Evolutionary conservation across 2,329 filamentous ascomycete genomes (phyloP), one percentile per base, ranked within the genome.

Genomic region (Ceratocystis cacaofunesta): DNA sequence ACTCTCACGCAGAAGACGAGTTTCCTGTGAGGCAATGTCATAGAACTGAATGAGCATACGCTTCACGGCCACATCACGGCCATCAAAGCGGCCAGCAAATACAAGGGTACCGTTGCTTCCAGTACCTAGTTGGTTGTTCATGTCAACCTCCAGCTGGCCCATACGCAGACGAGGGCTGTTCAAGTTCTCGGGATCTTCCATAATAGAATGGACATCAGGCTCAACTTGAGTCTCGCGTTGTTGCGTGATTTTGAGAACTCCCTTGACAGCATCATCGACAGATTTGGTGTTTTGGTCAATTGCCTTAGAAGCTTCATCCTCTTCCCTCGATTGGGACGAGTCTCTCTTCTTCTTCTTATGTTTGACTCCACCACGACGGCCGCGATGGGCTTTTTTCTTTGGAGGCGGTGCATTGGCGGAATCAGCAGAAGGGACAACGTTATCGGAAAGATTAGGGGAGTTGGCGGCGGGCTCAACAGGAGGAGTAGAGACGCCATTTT

Each of bases 61-160:
- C 79, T 99, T 99, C 61, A 99, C 90, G 0, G 94, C 94, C 30
- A 99, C 92, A 57, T 92, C 88, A 62, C 92, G 87, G 28, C 91
- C 91, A 73, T 95, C 94, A 73, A 95, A 97, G 64, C 86, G 89
- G n/a, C 94, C 94, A 61, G 90, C 87, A 74, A 94, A 97, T 0
- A 99, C 94, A 64, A 95, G 85, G 0, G 94, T 99, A n/a, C 94
- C 94, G 72, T 96, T 95, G 74, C 92, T 97, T 65, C 94, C 94
- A 67, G 90, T 87, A 25, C 85, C 85, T 36, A 88, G 78, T 69
- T 86, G 82, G 70, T 82, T 78, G 58, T 85, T 81, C 57, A 82
- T 81, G 68, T 87, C 80, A 63, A 87, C 84, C 70, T 85, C 82
- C 1, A 88, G 80, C 65, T 81, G 83, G 36, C 83, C 84, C 73